These are phyloP conservation scores for Monosporascus sp. DNA, from an alignment of 2,329 filamentous ascomycete genomes.

Conservation along the genomic window DNA sequence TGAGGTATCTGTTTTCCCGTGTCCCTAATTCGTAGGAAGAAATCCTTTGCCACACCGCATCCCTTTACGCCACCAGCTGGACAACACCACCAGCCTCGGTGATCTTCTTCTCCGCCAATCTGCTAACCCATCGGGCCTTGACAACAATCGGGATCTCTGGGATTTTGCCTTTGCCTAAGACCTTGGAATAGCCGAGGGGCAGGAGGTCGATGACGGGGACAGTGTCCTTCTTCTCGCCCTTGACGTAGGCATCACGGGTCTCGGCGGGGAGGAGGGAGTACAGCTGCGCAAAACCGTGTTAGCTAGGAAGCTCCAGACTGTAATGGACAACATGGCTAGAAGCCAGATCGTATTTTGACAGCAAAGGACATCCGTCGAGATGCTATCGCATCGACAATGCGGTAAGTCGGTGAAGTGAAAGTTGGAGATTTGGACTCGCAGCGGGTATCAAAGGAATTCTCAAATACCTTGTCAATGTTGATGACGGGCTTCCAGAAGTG, in stretches of 20 bases:
- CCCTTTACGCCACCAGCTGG: conserved; percentile 81
- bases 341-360: no score
- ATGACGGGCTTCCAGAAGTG: conserved; percentile 98
- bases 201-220: conserved; percentile 98
- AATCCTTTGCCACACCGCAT: conserved; percentile 6
- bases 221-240: conserved; percentile 75
- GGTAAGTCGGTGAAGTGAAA: no score
- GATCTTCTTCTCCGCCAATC: conserved; percentile 98
- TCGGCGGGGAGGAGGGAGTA: conserved; percentile 93
- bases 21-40: conserved; percentile 15
- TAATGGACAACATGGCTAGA: background rate
- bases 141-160: conserved; percentile 92
- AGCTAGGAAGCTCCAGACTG: conserved; percentile 1
- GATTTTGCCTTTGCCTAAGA: conserved; percentile 96
- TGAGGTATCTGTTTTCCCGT: conserved; percentile 21
- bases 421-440: background rate
- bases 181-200: conserved; percentile 94
- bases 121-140: conserved; percentile 90
- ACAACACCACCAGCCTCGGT: conserved; percentile 94
- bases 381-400: no score
- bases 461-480: conserved; percentile 97
- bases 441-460: conserved; percentile 13
- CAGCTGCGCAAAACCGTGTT: conserved; percentile 51
- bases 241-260: conserved; percentile 87
- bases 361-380: no score